Base-by-base conservation (phyloP, 1,284 basidiomycete species). In the Ustilago esculenta region DNA sequence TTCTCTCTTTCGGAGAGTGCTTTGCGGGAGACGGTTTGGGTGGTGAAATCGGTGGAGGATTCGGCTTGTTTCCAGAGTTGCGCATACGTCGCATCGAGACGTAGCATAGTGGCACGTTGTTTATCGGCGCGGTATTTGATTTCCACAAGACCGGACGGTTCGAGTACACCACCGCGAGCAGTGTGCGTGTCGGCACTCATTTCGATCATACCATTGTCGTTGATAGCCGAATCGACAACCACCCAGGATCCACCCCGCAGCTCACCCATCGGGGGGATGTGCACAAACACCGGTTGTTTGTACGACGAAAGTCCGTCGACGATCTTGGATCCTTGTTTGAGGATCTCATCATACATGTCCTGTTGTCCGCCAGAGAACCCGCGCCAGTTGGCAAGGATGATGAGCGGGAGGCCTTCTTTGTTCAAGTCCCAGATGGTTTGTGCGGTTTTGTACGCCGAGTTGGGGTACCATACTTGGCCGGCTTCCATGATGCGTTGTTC, bases 371-470 rank as follows among this genome's bases (percentile, higher is more conserved):
- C 96, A 21, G 96, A 98, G 89, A 99, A 99, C 33, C 96, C 96
- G 86, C 96, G 92, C 94, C 96, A 98, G 86, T 99, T 99, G 66
- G 96, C 96, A 78, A 99, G 97, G 83, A 99, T 95, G 83, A 98
- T 92, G 65, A 99, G 87, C 4, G 96, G 96, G 20, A 99, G 86
- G 35, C 92, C 93, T 84, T 99, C 96, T 46, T 94, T 90, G 85
- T 95, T 91, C 85, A 98, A 93, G 85, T 99, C 96, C 83, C 94
- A 92, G 85, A 98, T 98, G 15, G 96, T 94, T 80, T 98, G 96
- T 9, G 95, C 96, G 21, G 96, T 99, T 87, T 99, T 99, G 86
- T 97, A 95, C n/a, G 96, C 94, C 24, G 92, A 95, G 84, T 99
- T 98, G 45, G 96, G 96, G 84, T 98, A 98, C 96, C 96, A 99